A percentile compares a stretch with the other conserved stretches of the same genome.
phyloP scores from a whole-genome alignment of 768 basidiomycete genomes.

The Panaeolus cyanescens region DNA sequence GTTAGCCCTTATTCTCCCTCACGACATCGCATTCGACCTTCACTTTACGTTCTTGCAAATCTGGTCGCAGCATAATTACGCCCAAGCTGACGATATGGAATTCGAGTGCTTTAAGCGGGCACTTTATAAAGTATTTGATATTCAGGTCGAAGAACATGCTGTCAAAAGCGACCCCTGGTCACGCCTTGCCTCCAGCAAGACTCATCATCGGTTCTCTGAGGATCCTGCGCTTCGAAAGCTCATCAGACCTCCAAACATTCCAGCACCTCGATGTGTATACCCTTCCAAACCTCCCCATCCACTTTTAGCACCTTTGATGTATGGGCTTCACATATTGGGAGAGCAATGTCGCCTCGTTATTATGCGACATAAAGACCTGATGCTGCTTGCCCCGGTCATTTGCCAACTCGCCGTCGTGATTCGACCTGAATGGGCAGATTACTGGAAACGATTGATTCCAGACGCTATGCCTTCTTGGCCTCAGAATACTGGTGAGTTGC shows the following conservation, averaged over 20 bases:
- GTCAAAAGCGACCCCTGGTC: slow-evolving; percentile 44
- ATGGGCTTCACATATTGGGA: slow-evolving; percentile 78
- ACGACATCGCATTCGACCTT: slow-evolving; percentile 54
- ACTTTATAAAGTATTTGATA: slow-evolving; percentile 48
- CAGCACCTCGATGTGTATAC: slow-evolving; percentile 19
- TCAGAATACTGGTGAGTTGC: slow-evolving; percentile 38
- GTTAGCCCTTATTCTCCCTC: slow-evolving; percentile 62
- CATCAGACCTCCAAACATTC: slow-evolving; percentile 26
- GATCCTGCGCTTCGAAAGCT: slow-evolving; percentile 59
- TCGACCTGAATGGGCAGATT: slow-evolving; percentile 88
- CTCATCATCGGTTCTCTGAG: slow-evolving; percentile 52
- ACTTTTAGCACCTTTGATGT: slow-evolving; percentile 60
- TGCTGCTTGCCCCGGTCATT: slow-evolving; percentile 60
- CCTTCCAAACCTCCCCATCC: slow-evolving; percentile 36
- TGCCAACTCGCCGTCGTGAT: slow-evolving; percentile 63
- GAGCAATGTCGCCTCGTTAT: slow-evolving; percentile 67
- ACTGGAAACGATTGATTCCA: slow-evolving; percentile 85
- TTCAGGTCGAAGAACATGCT: slow-evolving; percentile 24
- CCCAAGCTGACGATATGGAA: slow-evolving; percentile 47
- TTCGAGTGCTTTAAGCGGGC: slow-evolving; percentile 59
- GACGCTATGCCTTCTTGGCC: slow-evolving; percentile 64
- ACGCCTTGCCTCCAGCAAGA: slow-evolving; percentile 42
- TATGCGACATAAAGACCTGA: slow-evolving; percentile 55
- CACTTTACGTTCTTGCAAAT: slow-evolving; percentile 55
- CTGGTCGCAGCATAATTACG: slow-evolving; percentile 54